phyloP scores from a whole-genome alignment of 2,329 filamentous ascomycete genomes.

The Fusarium sp. region DNA sequence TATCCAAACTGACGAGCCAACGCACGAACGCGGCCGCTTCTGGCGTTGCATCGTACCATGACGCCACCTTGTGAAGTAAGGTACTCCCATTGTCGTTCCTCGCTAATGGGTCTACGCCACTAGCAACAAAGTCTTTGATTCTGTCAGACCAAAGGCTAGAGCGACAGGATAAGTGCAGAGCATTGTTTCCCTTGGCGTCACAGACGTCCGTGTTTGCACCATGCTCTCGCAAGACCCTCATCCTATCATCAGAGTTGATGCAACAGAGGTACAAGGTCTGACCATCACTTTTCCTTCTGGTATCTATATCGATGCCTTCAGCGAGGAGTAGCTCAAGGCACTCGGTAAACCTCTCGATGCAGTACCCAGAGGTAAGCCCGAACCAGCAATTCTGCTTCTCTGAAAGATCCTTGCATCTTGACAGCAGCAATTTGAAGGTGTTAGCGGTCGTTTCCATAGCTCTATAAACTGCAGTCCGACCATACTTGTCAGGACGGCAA shows the following conservation, averaged over 20 bases:
- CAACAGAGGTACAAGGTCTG: slow-evolving; percentile 34
- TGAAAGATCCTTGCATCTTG: slow-evolving; percentile 1
- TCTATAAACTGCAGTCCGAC: background rate
- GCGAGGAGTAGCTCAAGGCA: slow-evolving; percentile 28
- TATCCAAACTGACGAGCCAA: slow-evolving; percentile 32
- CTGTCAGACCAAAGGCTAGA: accelerated
- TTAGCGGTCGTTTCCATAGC: background rate
- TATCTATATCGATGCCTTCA: slow-evolving; percentile 32
- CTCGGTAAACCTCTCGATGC: background rate
- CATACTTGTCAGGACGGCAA: background rate
- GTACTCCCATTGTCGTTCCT: slow-evolving; percentile 35
- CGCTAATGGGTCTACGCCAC: slow-evolving; percentile 29
- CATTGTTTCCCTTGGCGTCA: slow-evolving; percentile 34
- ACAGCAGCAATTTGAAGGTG: slow-evolving; percentile 24
- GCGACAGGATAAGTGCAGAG: slow-evolving; percentile 12
- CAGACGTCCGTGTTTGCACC: slow-evolving; percentile 21
- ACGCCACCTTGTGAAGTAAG: slow-evolving; percentile 30
- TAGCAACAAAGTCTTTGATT: slow-evolving; percentile 8
- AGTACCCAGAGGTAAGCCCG: background rate
- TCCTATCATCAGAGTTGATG: background rate
- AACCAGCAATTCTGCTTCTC: slow-evolving; percentile 33
- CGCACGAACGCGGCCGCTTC: background rate
- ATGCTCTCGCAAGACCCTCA: slow-evolving; percentile 1
- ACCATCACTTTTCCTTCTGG: slow-evolving; percentile 4
- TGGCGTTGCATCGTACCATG: background rate